Conservation (phyloP, 83 land plant species). For the Picea mariana region DNA sequence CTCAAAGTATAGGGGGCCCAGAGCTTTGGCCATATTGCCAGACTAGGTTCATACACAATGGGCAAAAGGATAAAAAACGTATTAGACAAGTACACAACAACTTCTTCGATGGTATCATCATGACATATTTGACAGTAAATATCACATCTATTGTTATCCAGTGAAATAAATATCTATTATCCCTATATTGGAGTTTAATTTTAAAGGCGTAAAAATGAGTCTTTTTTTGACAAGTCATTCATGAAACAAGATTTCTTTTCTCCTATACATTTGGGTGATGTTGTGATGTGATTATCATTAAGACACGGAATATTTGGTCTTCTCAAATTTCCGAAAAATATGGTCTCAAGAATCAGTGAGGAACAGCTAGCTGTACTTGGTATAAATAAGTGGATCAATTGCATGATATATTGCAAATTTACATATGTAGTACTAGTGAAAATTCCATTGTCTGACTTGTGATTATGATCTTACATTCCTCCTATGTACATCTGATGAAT, state of each 20-base stretch:
- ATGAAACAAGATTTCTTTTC: background rate
- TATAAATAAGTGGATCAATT: background rate
- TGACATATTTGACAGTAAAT: background rate
- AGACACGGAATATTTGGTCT: background rate
- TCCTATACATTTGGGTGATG: background rate
- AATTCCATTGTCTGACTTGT: background rate
- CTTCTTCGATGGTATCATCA: background rate
- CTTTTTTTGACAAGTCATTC: background rate
- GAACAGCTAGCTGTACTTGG: background rate
- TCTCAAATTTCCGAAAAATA: background rate
- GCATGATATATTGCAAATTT: background rate
- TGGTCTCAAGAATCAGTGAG: background rate
- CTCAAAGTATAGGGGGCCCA: background rate
- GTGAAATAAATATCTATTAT: background rate
- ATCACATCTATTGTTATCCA: background rate
- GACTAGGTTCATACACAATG: background rate
- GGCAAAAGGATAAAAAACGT: background rate
- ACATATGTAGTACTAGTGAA: background rate
- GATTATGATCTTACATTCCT: slow-evolving; percentile 5
- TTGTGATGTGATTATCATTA: background rate
- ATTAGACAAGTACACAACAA: background rate
- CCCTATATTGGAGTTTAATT: background rate
- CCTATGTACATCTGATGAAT: background rate
- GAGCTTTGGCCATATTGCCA: background rate
- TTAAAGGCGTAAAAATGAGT: background rate